Conservation (phyloP, 371 early-diverging fungal species). For the Thermomucor indicae-seudaticae region DNA sequence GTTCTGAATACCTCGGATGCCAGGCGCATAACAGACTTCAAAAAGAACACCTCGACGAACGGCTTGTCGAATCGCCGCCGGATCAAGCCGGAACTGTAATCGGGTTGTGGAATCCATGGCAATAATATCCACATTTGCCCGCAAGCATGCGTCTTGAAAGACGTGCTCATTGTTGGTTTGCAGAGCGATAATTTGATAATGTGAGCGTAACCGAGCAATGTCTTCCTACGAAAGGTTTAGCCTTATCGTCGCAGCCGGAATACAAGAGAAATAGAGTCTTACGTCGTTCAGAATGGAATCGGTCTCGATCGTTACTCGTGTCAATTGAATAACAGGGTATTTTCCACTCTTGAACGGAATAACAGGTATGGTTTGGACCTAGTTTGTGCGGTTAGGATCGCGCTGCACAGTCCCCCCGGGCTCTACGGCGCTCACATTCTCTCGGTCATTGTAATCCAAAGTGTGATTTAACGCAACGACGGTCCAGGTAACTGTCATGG, state of each 20-base stretch:
- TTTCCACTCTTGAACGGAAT: conserved; percentile 5
- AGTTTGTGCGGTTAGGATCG: neutral
- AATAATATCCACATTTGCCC: conserved; percentile 80
- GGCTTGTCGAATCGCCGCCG: conserved; percentile 30
- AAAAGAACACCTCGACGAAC: conserved; percentile 72
- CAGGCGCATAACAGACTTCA: conserved; percentile 77
- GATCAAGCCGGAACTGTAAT: conserved; percentile 75
- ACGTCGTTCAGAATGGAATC: conserved; percentile 8
- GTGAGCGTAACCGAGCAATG: conserved; percentile 8
- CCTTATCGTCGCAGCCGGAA: neutral
- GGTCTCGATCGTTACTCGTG: conserved; percentile 26
- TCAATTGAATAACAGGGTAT: conserved; percentile 18
- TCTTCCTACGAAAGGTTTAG: conserved; percentile 8
- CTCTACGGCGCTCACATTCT: neutral
- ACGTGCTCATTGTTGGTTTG: conserved; percentile 68
- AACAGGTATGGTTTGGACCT: conserved; percentile 1
- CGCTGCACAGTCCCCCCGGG: neutral
- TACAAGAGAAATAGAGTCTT: neutral
- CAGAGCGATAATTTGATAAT: conserved; percentile 74
- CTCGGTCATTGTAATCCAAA: neutral
- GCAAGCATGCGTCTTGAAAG: conserved; percentile 67
- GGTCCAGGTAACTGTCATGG: conserved; percentile 5
- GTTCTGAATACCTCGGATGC: conserved; percentile 59
- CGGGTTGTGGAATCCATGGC: conserved; percentile 66
- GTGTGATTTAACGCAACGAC: conserved; percentile 11